Conservation (phyloP, 2,329 filamentous ascomycete species). For the Alternaria triticina region DNA sequence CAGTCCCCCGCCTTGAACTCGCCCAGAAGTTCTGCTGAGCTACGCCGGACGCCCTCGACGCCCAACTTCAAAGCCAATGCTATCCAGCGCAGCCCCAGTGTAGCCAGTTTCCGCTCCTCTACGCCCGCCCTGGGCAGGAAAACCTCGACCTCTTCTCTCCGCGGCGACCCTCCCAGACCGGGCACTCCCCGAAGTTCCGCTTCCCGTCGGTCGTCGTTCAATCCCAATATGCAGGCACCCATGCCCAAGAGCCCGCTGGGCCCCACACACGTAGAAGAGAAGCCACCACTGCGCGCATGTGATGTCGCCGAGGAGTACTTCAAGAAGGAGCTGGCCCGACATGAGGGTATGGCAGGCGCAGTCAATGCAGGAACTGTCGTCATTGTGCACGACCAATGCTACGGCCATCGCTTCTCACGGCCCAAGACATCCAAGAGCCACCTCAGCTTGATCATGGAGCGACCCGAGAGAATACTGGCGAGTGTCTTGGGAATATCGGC, state of each 20-base stretch:
- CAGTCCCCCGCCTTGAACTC: slow-evolving; percentile 39
- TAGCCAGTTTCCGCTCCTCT: slow-evolving; percentile 46
- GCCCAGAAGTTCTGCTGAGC: slow-evolving; percentile 15
- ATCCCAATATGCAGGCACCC: slow-evolving; percentile 49
- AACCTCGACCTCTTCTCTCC: slow-evolving; percentile 53
- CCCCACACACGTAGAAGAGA: slow-evolving; percentile 46
- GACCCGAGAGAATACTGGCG: slow-evolving; percentile 88
- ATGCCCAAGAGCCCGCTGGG: slow-evolving; percentile 50
- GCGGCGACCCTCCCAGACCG: slow-evolving; percentile 39
- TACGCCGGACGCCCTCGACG: slow-evolving; percentile 35
- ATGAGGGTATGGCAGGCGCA: slow-evolving; percentile 56
- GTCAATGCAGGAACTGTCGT: slow-evolving; percentile 71
- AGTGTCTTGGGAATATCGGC: slow-evolving; percentile 80
- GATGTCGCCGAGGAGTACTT: slow-evolving; percentile 73
- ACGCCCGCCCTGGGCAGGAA: slow-evolving; percentile 53
- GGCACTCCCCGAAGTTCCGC: slow-evolving; percentile 45
- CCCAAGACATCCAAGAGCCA: slow-evolving; percentile 75
- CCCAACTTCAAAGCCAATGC: slow-evolving; percentile 37
- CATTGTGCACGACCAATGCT: slow-evolving; percentile 90
- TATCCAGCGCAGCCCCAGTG: slow-evolving; percentile 53
- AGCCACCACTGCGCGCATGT: slow-evolving; percentile 57
- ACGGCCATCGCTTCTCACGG: slow-evolving; percentile 89
- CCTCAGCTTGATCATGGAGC: slow-evolving; percentile 85
- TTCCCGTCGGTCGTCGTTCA: slow-evolving; percentile 54
- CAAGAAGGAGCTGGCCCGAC: slow-evolving; percentile 68